Percentiles rank a stretch among this genome's conserved stretches.
phyloP scores from a whole-genome alignment of 2,329 filamentous ascomycete genomes.

The Sporothrix variecibatus region DNA sequence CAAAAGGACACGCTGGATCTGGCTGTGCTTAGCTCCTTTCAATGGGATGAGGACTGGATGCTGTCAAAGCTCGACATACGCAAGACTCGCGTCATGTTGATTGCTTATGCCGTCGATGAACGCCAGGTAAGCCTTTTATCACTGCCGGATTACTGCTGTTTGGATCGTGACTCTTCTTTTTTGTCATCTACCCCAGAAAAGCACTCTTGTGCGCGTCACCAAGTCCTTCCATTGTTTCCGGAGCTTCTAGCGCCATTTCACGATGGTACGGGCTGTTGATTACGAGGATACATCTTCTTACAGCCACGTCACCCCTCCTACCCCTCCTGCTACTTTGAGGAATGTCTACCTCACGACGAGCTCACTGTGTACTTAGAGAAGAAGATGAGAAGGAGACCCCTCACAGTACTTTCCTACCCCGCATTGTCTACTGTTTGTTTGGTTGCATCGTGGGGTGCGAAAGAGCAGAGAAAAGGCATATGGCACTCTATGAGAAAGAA shows the following conservation, averaged over 20 bases:
- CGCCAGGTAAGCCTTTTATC: conserved; percentile 47
- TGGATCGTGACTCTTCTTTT: not conserved
- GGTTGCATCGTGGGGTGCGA: not conserved
- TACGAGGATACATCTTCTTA: not conserved
- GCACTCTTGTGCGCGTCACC: not conserved
- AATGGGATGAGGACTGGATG: conserved; percentile 83
- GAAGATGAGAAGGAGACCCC: not conserved
- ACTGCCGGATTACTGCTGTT: not conserved
- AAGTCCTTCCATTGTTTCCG: not conserved
- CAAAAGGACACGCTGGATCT: conserved; percentile 71
- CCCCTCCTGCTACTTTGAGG: not conserved
- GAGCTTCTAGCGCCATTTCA: not conserved
- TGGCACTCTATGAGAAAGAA: not conserved
- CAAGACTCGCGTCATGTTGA: conserved; percentile 63
- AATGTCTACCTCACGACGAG: not conserved
- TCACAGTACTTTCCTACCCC: not conserved
- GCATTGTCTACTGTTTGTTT: not conserved
- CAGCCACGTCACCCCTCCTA: too few relatives aligned
- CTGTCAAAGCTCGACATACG: conserved; percentile 66
- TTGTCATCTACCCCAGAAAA: not conserved
- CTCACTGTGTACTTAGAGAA: not conserved
- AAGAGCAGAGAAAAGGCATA: not conserved
- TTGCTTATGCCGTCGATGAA: conserved; percentile 57
- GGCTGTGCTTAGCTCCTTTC: conserved; percentile 82
- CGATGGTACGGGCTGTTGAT: not conserved